Evolutionary conservation across 352 stramenopile genomes (phyloP).

Genomic region (Peronospora tabacina): DNA sequence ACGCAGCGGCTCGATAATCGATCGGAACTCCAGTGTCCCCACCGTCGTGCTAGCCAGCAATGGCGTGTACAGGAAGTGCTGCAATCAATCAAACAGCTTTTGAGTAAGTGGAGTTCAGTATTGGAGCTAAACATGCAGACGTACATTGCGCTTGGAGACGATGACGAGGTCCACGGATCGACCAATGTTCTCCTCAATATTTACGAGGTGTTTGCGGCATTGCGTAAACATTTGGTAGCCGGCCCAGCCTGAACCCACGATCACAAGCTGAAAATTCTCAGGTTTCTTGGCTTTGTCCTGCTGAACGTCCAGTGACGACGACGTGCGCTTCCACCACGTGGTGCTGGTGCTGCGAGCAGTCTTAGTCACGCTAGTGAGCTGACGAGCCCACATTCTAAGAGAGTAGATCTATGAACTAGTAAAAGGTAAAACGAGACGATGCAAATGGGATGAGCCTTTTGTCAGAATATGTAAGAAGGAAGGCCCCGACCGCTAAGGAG

Average conservation of each 20-base stretch:
- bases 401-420: background rate
- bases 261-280: conserved; percentile 66
- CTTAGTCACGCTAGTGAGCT: background rate
- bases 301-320: conserved; percentile 15
- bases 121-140: conserved; percentile 3
- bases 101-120: background rate
- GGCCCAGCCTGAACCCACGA: conserved; percentile 73
- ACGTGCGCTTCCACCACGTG: conserved; percentile 14
- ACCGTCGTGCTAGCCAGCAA: conserved; percentile 93
- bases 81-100: conserved; percentile 2
- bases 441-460: background rate
- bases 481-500: no score
- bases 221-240: conserved; percentile 71
- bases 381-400: background rate
- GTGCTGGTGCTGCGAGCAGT: background rate
- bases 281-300: conserved; percentile 34
- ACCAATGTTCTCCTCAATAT: conserved; percentile 56
- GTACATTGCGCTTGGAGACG: conserved; percentile 75
- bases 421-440: background rate
- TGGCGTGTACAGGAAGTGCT: conserved; percentile 98
- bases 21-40: conserved; percentile 94
- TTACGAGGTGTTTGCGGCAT: conserved; percentile 65
- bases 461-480: no score
- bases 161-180: conserved; percentile 62
- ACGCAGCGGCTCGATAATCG: conserved; percentile 93